Evolutionary conservation across 331 rosid species (phyloP).

Genomic region (Pyracantha coccinea): DNA sequence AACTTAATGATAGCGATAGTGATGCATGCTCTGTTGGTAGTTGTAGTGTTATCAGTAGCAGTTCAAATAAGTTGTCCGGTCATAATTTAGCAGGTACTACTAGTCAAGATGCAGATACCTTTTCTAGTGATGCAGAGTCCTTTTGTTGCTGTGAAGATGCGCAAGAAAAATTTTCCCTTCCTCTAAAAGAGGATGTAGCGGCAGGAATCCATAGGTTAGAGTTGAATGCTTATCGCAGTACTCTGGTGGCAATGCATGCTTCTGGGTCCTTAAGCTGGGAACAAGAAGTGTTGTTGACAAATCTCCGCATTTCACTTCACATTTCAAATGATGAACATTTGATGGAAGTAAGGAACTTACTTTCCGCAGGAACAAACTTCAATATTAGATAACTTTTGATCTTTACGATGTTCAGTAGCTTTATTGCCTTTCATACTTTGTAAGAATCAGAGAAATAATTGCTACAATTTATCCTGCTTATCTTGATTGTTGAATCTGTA

Average conservation of each 20-base stretch:
- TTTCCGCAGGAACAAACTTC: constrained; percentile 38
- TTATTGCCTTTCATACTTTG: constrained; percentile 21
- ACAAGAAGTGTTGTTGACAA: constrained; percentile 68
- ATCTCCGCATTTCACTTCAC: constrained; percentile 73
- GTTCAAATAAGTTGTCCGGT: constrained; percentile 27
- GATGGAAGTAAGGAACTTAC: constrained; percentile 68
- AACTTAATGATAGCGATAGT: constrained; percentile 37
- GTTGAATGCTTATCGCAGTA: constrained; percentile 57
- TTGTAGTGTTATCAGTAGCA: constrained; percentile 50
- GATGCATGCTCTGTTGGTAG: constrained; percentile 80
- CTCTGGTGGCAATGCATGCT: constrained; percentile 60
- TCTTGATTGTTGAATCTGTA: constrained; percentile 13
- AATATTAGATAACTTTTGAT: constrained; percentile 30
- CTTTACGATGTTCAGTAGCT: constrained; percentile 4
- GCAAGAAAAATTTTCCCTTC: constrained; percentile 30
- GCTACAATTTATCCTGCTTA: neutral
- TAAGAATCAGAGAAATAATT: constrained; percentile 20
- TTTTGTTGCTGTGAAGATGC: constrained; percentile 27
- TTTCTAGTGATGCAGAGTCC: constrained; percentile 61
- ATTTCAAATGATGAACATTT: constrained; percentile 90
- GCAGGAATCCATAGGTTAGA: constrained; percentile 64
- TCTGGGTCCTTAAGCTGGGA: constrained; percentile 95
- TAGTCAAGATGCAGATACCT: constrained; percentile 38
- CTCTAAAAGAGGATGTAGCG: constrained; percentile 30
- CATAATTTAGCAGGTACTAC: constrained; percentile 33